A percentile compares a stretch with the other conserved stretches of the same genome.
Conservation (phyloP, 257 asterid species). For the Solanum habrochaites region DNA sequence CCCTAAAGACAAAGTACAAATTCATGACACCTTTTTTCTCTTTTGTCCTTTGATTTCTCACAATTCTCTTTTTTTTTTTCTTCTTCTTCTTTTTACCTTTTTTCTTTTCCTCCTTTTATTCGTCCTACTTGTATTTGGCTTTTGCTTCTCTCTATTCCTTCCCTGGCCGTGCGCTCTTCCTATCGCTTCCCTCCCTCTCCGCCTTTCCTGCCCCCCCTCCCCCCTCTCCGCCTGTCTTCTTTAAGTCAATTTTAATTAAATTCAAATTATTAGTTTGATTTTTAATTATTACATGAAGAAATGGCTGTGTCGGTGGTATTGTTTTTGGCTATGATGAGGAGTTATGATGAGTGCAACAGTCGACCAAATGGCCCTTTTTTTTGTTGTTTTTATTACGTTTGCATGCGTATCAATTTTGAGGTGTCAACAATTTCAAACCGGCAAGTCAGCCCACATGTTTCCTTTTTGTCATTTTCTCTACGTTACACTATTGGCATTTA, state of each 20-base stretch:
- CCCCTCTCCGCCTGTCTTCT: no score
- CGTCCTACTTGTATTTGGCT: no score
- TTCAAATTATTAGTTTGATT: not conserved
- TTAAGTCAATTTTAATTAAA: not conserved
- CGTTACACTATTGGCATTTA: not conserved
- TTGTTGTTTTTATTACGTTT: not conserved
- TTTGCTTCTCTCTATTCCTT: no score
- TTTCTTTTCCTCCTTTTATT: no score
- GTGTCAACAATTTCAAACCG: not conserved
- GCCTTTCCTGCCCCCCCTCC: no score
- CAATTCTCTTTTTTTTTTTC: not conserved
- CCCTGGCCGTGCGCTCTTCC: no score
- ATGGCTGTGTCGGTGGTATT: not conserved
- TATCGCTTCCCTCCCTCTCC: no score
- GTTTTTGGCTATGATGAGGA: not conserved
- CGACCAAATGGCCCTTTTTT: not conserved
- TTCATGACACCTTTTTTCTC: not conserved
- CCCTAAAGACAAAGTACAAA: conserved; percentile 21
- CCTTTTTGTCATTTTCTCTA: not conserved
- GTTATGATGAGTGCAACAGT: not conserved
- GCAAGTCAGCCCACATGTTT: not conserved
- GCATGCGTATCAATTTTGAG: not conserved
- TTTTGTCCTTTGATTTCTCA: not conserved
- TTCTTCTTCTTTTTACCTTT: not conserved
- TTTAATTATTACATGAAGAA: not conserved